Conservation (phyloP, 2,329 filamentous ascomycete species). For the Colletotrichum musicola region DNA sequence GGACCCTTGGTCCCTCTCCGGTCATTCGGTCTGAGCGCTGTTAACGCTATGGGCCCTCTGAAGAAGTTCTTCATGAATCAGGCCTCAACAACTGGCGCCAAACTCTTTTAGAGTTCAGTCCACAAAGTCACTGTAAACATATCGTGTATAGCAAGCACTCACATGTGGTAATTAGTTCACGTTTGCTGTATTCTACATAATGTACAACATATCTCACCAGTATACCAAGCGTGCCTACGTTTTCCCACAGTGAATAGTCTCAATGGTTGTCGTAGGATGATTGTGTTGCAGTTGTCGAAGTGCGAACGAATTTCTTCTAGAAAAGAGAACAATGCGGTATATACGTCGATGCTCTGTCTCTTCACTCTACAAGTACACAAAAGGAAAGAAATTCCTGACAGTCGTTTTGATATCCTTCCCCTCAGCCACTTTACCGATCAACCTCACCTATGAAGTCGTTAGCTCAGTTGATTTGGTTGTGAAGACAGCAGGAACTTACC, state of each 20-base stretch:
- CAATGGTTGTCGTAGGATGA: too few relatives aligned
- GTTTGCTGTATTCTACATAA: slow-evolving; percentile 12
- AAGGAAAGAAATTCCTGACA: slow-evolving; percentile 38
- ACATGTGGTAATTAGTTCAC: background rate
- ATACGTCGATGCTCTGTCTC: slow-evolving; percentile 43
- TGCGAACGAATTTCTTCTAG: slow-evolving; percentile 24
- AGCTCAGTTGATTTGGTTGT: slow-evolving; percentile 43
- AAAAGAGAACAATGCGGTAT: slow-evolving; percentile 42
- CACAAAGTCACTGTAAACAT: slow-evolving; percentile 1
- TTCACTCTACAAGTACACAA: slow-evolving; percentile 45
- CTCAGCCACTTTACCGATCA: slow-evolving; percentile 62
- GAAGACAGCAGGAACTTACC: slow-evolving; percentile 64
- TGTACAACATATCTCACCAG: background rate
- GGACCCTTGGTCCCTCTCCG: slow-evolving; percentile 85
- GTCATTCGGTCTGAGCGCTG: slow-evolving; percentile 80
- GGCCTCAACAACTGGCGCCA: slow-evolving; percentile 68
- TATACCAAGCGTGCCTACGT: too few relatives aligned
- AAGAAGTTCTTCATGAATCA: slow-evolving; percentile 90
- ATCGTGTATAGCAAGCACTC: slow-evolving; percentile 20
- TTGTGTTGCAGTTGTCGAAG: background rate
- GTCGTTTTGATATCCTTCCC: slow-evolving; percentile 32
- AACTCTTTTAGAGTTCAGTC: slow-evolving; percentile 50
- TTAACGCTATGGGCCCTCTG: slow-evolving; percentile 79
- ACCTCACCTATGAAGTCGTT: slow-evolving; percentile 67
- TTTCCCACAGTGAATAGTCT: too few relatives aligned